These are phyloP conservation scores for Tetradesmus lagerheimii DNA, from an alignment of 139 green algal species.

Conservation along the genomic window DNA sequence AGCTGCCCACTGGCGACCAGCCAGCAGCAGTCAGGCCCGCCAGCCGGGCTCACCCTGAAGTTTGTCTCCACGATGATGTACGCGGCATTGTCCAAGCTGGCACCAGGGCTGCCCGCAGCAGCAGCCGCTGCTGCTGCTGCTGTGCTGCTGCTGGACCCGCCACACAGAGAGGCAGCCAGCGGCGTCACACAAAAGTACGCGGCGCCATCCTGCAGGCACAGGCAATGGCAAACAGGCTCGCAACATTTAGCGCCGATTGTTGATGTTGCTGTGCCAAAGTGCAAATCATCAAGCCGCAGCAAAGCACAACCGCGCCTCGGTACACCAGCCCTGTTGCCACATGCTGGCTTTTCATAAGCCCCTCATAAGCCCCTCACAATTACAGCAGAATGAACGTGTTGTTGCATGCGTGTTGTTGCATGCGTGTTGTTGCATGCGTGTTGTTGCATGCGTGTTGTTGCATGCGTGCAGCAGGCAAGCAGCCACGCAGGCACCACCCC, in stretches of 20 bases:
- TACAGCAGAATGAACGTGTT: too few species aligned
- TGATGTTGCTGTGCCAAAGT: too few species aligned
- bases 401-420: background rate
- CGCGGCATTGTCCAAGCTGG: slow-evolving; percentile 39
- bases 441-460: too few species aligned
- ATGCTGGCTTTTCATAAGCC: too few species aligned
- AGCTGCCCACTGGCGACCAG: background rate
- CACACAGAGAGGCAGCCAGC: slow-evolving; percentile 74
- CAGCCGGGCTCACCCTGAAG: slow-evolving; percentile 70
- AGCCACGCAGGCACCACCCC: background rate
- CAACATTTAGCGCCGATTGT: too few species aligned
- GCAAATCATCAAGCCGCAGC: too few species aligned
- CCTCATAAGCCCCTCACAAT: too few species aligned
- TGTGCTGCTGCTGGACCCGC: slow-evolving; percentile 32
- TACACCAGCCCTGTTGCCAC: too few species aligned
- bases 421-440: background rate
- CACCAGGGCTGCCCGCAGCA: background rate
- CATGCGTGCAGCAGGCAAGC: background rate
- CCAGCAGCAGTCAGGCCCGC: background rate
- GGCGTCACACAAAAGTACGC: slow-evolving; percentile 76
- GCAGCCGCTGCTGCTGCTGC: background rate
- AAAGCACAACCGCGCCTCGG: too few species aligned
- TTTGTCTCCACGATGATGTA: slow-evolving; percentile 93
- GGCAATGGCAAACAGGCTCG: background rate
- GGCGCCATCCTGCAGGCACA: slow-evolving; percentile 28